phyloP scores from a whole-genome alignment of 768 basidiomycete genomes.

The Naganishia vishniacii region DNA sequence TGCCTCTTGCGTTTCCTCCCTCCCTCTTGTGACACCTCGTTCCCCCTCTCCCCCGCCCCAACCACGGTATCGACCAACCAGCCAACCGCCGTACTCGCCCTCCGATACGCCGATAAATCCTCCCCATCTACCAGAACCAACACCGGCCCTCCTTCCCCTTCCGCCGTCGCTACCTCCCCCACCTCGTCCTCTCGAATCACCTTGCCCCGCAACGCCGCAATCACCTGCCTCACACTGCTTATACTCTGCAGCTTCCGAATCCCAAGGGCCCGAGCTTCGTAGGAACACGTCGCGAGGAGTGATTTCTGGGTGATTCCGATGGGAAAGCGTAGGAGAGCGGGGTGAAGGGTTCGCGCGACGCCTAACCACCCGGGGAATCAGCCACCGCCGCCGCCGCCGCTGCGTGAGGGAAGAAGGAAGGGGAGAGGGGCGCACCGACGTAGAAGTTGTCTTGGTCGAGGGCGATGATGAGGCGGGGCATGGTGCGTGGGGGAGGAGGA shows the following conservation, averaged over 20 bases:
- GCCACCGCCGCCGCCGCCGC: too few species aligned
- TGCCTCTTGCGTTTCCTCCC: not conserved
- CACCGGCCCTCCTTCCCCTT: not conserved
- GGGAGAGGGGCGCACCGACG: not conserved
- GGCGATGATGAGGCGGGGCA: conserved; percentile 28
- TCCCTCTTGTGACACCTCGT: not conserved
- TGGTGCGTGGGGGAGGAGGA: not conserved
- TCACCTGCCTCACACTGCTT: conserved; percentile 14
- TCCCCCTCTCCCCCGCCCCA: not conserved
- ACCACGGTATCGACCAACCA: conserved; percentile 23
- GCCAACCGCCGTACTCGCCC: conserved; percentile 20
- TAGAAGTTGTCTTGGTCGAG: conserved; percentile 35
- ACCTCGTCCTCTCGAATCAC: not conserved
- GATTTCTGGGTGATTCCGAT: conserved; percentile 35
- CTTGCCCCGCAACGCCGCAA: not conserved
- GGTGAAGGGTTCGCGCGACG: conserved; percentile 29
- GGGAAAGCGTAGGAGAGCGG: conserved; percentile 20
- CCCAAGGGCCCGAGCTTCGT: conserved; percentile 31
- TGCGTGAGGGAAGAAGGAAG: not conserved
- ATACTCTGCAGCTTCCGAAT: conserved; percentile 30
- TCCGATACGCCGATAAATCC: conserved; percentile 30
- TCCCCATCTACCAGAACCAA: conserved; percentile 31
- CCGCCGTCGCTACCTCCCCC: not conserved
- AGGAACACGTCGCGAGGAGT: conserved; percentile 30
- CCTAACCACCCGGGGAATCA: too few species aligned